A percentile compares a stretch with the other conserved stretches of the same genome.
Evolutionary conservation across 257 asterid genomes (phyloP).

Genomic region (Rauvolfia tetraphylla): DNA sequence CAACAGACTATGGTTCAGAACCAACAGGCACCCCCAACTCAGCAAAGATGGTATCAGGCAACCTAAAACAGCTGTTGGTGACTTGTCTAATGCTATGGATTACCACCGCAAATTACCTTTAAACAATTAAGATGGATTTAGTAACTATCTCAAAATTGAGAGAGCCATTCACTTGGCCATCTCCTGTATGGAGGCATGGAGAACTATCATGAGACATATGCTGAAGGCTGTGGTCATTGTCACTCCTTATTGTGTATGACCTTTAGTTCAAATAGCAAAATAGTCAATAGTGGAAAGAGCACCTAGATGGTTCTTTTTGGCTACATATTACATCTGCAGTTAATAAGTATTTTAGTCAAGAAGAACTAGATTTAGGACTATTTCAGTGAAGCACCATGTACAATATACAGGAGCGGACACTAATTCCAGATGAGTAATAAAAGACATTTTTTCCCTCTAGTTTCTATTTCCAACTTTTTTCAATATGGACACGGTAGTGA

Average conservation of each 20-base stretch:
- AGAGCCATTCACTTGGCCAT: conserved; percentile 31
- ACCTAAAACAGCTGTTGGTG: conserved; percentile 31
- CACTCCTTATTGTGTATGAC: conserved; percentile 28
- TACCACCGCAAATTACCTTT: conserved; percentile 42
- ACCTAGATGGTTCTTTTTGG: conserved; percentile 36
- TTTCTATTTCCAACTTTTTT: background rate
- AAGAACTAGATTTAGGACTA: conserved; percentile 39
- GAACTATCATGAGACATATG: conserved; percentile 20
- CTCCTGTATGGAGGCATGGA: conserved; percentile 46
- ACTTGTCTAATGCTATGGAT: conserved; percentile 39
- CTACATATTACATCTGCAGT: conserved; percentile 28
- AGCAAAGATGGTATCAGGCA: conserved; percentile 40
- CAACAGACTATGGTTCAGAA: conserved; percentile 47
- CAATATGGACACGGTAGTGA: background rate
- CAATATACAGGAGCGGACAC: conserved; percentile 31
- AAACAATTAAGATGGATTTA: conserved; percentile 30
- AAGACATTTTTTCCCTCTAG: background rate
- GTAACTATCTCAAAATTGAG: conserved; percentile 38
- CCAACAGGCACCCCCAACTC: conserved; percentile 78
- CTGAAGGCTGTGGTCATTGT: conserved; percentile 42
- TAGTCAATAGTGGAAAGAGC: conserved; percentile 37
- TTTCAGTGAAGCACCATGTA: conserved; percentile 35
- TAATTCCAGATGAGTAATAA: conserved; percentile 24
- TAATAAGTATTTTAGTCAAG: conserved; percentile 48
- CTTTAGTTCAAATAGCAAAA: conserved; percentile 52